These are phyloP conservation scores for Pugionium cornutum DNA, from an alignment of 345 rosid species.

Conservation along the genomic window DNA sequence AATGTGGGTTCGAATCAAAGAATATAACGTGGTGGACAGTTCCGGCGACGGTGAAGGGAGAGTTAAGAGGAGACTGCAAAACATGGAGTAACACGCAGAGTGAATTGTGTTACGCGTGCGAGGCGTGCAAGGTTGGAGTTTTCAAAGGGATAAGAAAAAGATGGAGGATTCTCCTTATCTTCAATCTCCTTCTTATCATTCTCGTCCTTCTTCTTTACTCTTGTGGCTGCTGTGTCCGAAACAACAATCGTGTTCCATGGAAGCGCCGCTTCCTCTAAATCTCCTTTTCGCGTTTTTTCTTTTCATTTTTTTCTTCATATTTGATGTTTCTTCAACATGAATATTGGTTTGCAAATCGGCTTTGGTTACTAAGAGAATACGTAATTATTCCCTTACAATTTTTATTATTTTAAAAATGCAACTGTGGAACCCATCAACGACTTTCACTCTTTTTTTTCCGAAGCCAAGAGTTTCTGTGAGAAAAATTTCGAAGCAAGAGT, in stretches of 20 bases:
- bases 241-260: constrained; percentile 42
- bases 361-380: neutral
- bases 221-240: constrained; percentile 43
- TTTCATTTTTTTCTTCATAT: constrained; percentile 3
- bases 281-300: no score
- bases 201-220: constrained; percentile 40
- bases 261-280: constrained; percentile 36
- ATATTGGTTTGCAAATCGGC: constrained; percentile 14
- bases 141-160: constrained; percentile 39
- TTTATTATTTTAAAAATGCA: neutral
- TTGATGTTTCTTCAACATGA: constrained; percentile 17
- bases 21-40: constrained; percentile 50
- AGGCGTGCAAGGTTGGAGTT: constrained; percentile 60
- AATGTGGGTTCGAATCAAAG: constrained; percentile 51
- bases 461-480: neutral
- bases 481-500: neutral
- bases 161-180: constrained; percentile 47
- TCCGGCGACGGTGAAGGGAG: constrained; percentile 5
- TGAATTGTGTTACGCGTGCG: constrained; percentile 53
- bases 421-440: constrained; percentile 10
- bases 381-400: no score
- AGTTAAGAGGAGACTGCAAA: constrained; percentile 42
- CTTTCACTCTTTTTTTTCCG: neutral
- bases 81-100: constrained; percentile 53
- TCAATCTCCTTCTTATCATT: constrained; percentile 33